A percentile compares a stretch with the other conserved stretches of the same genome.
Conservation (phyloP, 2,329 filamentous ascomycete species). For the Aspergillus floridensis region DNA sequence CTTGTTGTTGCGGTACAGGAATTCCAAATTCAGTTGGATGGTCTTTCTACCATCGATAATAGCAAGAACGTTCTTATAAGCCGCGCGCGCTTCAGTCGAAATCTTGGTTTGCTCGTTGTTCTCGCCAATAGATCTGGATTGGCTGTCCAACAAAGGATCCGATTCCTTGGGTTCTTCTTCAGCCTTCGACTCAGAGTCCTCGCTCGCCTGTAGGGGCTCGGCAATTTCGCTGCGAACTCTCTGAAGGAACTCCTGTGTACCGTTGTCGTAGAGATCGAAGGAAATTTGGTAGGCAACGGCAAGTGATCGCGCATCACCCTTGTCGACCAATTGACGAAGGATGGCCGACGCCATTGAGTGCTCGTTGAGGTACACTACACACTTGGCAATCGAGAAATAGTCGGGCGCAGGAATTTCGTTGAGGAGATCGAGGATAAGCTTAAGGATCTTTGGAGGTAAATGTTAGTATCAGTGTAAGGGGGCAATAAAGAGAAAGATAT, state of each 20-base stretch:
- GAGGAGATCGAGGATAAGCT: constrained; percentile 89
- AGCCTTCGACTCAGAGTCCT: constrained; percentile 36
- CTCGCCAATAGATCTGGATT: constrained; percentile 38
- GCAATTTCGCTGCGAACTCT: constrained; percentile 84
- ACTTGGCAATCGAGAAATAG: constrained; percentile 97
- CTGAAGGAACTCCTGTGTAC: constrained; percentile 91
- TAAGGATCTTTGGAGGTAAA: constrained; percentile 63
- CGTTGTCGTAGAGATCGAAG: constrained; percentile 97
- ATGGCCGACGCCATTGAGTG: constrained; percentile 87
- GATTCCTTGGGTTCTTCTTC: constrained; percentile 58
- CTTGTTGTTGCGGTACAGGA: constrained; percentile 92
- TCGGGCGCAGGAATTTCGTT: constrained; percentile 90
- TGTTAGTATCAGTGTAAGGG: constrained; percentile 4
- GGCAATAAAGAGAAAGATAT: background rate
- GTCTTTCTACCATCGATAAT: constrained; percentile 86
- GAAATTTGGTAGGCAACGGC: constrained; percentile 95
- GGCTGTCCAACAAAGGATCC: constrained; percentile 57
- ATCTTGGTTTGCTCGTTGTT: constrained; percentile 44
- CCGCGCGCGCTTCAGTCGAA: constrained; percentile 52
- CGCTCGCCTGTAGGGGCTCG: constrained; percentile 46
- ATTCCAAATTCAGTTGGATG: constrained; percentile 92
- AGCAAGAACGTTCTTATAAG: constrained; percentile 56
- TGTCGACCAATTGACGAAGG: constrained; percentile 75
- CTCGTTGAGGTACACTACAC: constrained; percentile 91
- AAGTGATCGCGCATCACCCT: constrained; percentile 72